Percentiles rank a stretch among this genome's conserved stretches.
Conservation (phyloP, 2,329 filamentous ascomycete species). For the Paecilomyces dactylethromorphus region DNA sequence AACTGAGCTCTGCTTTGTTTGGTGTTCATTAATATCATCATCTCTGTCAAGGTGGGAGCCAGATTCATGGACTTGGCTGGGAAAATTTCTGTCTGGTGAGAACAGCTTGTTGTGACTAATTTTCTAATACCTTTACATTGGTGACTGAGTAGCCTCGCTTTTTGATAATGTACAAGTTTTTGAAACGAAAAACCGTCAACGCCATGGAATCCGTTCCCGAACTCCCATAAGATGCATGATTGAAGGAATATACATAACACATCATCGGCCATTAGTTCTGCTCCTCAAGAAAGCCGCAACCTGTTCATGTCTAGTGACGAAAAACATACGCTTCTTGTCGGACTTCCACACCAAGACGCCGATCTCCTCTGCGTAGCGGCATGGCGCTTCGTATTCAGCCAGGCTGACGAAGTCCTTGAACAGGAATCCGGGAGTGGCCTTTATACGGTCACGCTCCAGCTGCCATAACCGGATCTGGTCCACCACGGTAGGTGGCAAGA, state of each 20-base stretch:
- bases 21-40: not conserved
- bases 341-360: conserved; percentile 86
- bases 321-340: conserved; percentile 75
- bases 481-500: conserved; percentile 89
- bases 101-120: not conserved
- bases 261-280: conserved; percentile 22
- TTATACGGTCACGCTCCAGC: conserved; percentile 92
- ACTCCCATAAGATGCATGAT: not conserved
- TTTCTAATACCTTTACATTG: not conserved
- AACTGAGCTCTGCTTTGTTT: not conserved
- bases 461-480: conserved; percentile 98
- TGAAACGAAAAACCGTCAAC: not conserved
- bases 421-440: conserved; percentile 72
- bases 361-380: conserved; percentile 72
- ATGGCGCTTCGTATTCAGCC: conserved; percentile 50
- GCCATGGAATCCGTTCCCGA: not conserved
- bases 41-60: not conserved
- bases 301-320: conserved; percentile 86
- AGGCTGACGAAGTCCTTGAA: conserved; percentile 82
- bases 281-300: conserved; percentile 72
- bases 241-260: not conserved
- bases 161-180: not conserved
- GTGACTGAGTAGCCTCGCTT: conserved; percentile 3
- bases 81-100: not conserved
- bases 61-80: not conserved